These are phyloP conservation scores for Calonectria honghensis DNA, from an alignment of 2,329 filamentous ascomycete species.

Conservation along the genomic window DNA sequence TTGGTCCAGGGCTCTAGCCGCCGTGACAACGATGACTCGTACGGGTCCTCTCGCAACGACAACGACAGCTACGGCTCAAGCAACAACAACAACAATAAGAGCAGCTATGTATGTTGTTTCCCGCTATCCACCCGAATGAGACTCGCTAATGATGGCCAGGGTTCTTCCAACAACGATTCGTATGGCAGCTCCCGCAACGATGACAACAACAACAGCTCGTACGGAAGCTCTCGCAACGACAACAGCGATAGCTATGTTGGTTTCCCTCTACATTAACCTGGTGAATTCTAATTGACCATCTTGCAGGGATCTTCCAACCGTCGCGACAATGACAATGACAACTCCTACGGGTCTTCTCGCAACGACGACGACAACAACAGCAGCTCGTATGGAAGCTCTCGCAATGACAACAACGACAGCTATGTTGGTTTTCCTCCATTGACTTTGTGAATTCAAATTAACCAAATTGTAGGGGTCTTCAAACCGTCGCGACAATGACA, in stretches of 20 bases:
- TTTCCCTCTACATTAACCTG: not conserved
- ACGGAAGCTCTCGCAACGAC: not conserved
- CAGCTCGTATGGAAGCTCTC: conserved; percentile 7
- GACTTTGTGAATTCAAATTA: too few relatives aligned
- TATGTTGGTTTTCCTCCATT: not conserved
- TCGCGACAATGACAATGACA: conserved; percentile 20
- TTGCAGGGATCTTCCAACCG: conserved; percentile 12
- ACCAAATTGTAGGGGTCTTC: not conserved
- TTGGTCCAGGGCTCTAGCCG: conserved; percentile 2
- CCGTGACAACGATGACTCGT: conserved; percentile 18
- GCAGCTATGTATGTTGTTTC: conserved; percentile 1
- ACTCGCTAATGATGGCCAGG: not conserved
- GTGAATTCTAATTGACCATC: not conserved
- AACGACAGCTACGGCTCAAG: conserved; percentile 17
- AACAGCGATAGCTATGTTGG: not conserved
- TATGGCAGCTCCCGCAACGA: conserved; percentile 9
- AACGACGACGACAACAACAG: not conserved
- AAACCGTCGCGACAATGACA: conserved; percentile 17
- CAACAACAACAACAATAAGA: not conserved
- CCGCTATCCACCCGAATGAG: not conserved
- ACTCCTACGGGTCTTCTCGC: conserved; percentile 19
- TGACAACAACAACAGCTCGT: not conserved
- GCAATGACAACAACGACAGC: not conserved
- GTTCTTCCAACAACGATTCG: conserved; percentile 7
- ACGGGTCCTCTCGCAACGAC: conserved; percentile 19